These are phyloP conservation scores for Solanum lignicaule DNA, from an alignment of 257 asterid genomes.

Conservation along the genomic window DNA sequence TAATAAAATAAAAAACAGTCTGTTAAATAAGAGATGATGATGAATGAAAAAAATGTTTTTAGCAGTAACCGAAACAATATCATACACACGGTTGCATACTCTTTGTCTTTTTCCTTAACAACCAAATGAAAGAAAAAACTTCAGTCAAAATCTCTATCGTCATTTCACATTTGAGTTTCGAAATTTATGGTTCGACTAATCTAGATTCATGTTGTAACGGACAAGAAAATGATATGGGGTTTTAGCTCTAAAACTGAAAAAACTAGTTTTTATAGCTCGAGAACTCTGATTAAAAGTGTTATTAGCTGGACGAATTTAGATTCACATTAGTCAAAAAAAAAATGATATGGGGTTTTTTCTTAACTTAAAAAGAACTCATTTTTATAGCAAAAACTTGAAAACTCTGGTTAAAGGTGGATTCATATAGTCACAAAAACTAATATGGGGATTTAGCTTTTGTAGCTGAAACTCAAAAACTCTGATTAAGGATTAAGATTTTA, in stretches of 20 bases:
- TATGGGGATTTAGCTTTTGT: not conserved
- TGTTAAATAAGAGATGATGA: not conserved
- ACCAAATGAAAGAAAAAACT: conserved; percentile 13
- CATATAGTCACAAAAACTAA: not conserved
- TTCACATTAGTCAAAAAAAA: not conserved
- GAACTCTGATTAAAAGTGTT: not conserved
- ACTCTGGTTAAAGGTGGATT: not conserved
- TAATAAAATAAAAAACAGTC: not conserved
- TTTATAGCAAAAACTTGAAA: not conserved
- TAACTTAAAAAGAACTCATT: too few relatives aligned
- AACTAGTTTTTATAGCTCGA: not conserved
- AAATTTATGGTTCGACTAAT: not conserved
- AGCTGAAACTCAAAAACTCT: not conserved
- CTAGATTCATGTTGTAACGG: not conserved
- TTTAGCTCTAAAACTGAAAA: not conserved
- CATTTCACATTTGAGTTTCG: not conserved
- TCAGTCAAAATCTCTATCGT: not conserved
- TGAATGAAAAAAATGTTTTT: not conserved
- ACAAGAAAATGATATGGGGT: not conserved
- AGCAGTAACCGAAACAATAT: conserved; percentile 18
- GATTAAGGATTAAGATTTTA: not conserved
- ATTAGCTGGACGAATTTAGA: not conserved
- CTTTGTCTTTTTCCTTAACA: conserved; percentile 52
- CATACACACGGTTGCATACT: conserved; percentile 17
- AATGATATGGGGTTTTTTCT: not conserved